Percentiles rank a stretch among this genome's conserved stretches.
Evolutionary conservation across 2,329 filamentous ascomycete genomes (phyloP).

Genomic region (Hymenoscyphus infarciens): DNA sequence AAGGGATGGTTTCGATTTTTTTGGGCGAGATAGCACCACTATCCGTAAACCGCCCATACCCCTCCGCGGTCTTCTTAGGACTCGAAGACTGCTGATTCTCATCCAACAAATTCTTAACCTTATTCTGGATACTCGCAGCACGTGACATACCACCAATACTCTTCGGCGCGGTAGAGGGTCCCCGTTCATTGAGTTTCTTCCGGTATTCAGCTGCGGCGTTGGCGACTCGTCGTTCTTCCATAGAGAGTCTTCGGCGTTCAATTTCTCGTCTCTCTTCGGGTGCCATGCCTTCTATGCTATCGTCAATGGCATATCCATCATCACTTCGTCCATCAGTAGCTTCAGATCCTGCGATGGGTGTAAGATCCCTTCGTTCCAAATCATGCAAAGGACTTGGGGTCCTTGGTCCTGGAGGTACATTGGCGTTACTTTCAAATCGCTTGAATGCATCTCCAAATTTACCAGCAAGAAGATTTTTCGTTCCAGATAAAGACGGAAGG

Average conservation of each 20-base stretch:
- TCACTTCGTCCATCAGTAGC: constrained; percentile 66
- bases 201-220: constrained; percentile 86
- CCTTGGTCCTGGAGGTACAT: constrained; percentile 41
- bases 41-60: constrained; percentile 84
- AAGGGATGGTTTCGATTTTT: constrained; percentile 17
- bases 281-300: constrained; percentile 65
- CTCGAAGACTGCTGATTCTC: constrained; percentile 63
- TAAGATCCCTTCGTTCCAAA: constrained; percentile 44
- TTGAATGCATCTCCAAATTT: constrained; percentile 94
- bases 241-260: constrained; percentile 73
- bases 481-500: constrained; percentile 65
- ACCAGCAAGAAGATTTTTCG: constrained; percentile 79
- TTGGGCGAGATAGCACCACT: constrained; percentile 15
- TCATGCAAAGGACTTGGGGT: constrained; percentile 42
- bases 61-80: constrained; percentile 71
- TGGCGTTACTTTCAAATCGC: constrained; percentile 64
- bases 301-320: constrained; percentile 59
- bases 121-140: constrained; percentile 84
- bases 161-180: constrained; percentile 48
- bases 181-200: constrained; percentile 63
- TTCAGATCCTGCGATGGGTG: constrained; percentile 74
- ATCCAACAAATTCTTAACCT: constrained; percentile 79
- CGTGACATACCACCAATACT: constrained; percentile 57
- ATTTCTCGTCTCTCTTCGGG: constrained; percentile 88
- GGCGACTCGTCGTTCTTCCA: constrained; percentile 88